phyloP scores from a whole-genome alignment of 1,284 basidiomycete genomes.

The Boletus mariae region DNA sequence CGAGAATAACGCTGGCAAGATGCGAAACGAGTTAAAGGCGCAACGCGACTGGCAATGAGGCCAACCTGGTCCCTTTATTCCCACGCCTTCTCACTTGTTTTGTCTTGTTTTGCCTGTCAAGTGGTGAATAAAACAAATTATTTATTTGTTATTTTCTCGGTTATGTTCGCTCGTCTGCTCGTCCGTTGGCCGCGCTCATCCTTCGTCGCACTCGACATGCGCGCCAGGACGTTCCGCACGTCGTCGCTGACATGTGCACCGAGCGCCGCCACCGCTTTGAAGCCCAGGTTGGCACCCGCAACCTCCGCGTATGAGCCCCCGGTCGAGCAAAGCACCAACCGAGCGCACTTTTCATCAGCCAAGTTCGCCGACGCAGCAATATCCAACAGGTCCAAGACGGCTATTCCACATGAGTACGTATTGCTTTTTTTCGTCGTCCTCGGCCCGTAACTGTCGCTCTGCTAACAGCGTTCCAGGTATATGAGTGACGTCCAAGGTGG shows the following conservation, averaged over 20 bases:
- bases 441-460: constrained; percentile 12
- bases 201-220: constrained; percentile 11
- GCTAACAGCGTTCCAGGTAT: constrained; percentile 26
- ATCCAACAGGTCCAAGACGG: constrained; percentile 33
- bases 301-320: constrained; percentile 2
- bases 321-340: constrained; percentile 15
- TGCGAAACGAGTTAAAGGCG: constrained; percentile 16
- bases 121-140: constrained; percentile 12
- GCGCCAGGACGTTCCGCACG: constrained; percentile 14
- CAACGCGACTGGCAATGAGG: constrained; percentile 29
- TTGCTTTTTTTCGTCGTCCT: background rate
- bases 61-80: constrained; percentile 19
- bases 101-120: constrained; percentile 15
- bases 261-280: constrained; percentile 12
- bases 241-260: constrained; percentile 10
- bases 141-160: background rate
- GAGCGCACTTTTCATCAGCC: constrained; percentile 27
- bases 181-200: constrained; percentile 23
- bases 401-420: constrained; percentile 41
- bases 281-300: constrained; percentile 4
- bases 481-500: constrained; percentile 43
- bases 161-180: constrained; percentile 29
- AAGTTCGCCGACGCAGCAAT: constrained; percentile 30
- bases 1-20: constrained; percentile 12
- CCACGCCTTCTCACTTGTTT: constrained; percentile 22